Evolutionary conservation across 164 flowering plant genomes (phyloP), one percentile per base, ranked within the genome.

Genomic region (Protea cynaroides): DNA sequence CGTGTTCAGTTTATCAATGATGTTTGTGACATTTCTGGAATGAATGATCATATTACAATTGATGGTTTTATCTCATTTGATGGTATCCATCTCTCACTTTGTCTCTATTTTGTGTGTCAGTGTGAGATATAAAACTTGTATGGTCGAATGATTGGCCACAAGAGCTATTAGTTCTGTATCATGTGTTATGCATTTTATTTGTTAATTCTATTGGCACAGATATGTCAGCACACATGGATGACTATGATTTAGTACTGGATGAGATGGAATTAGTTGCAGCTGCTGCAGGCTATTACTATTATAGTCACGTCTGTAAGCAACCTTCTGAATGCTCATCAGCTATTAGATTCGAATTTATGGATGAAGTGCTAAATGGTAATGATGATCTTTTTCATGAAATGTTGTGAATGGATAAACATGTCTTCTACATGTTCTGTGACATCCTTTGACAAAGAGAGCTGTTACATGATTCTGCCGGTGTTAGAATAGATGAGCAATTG

Each of bases 211-310:
- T 64, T 54, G 64, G 44, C 60, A 71, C 81, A 82, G 82, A 76
- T 74, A 24, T 18, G n/a, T 70, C 72, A 62, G 65, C 68, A 25
- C 51, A 64, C 65, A 81, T 81, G 89, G 89, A 78, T 15, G 90
- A 83, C 66, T 57, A 63, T 68, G 89, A 88, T 76, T 54, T 84
- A 65, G 87, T 81, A 71, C 72, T 88, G 80, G 90, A 85, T 40
- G 83, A 88, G 82, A 75, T 86, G 87, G 94, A 86, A 69, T 56
- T 88, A 71, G 81, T 80, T 76, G 94, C 90, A 21, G 94, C 85
- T 25, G 94, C 90, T 50, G 83, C 83, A 65, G 90, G 89, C 55
- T 84, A 80, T 73, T 79, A 76, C 63, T 82, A 82, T 64, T 86
- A 79, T 59, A 77, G 69, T 60, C 72, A 75, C 25, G 36, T 77